These are phyloP conservation scores for Colletotrichum lini DNA, from an alignment of 2,329 filamentous ascomycete genomes.

Conservation along the genomic window DNA sequence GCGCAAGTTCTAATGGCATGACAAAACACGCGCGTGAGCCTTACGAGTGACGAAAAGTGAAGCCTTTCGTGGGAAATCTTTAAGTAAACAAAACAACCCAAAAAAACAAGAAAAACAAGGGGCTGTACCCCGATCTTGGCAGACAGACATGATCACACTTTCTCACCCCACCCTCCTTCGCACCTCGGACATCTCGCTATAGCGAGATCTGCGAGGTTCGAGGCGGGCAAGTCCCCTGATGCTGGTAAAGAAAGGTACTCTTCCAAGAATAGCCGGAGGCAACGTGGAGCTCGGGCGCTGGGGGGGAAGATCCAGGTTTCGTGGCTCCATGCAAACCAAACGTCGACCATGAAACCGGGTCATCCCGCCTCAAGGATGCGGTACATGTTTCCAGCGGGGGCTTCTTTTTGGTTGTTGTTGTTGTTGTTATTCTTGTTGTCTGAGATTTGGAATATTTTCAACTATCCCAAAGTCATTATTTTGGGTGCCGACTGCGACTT, in stretches of 20 bases:
- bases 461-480: no score
- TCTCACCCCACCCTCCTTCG: neutral
- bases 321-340: neutral
- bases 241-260: neutral
- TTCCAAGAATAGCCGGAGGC: no score
- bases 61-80: neutral
- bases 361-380: neutral
- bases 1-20: neutral
- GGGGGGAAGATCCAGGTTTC: neutral
- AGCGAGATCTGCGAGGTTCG: conserved; percentile 24
- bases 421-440: no score
- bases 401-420: no score
- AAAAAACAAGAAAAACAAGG: neutral
- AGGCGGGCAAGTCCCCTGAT: neutral
- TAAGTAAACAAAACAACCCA: neutral
- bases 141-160: conserved; percentile 18
- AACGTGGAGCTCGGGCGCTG: neutral
- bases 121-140: conserved; percentile 23
- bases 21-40: neutral
- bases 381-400: neutral
- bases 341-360: neutral
- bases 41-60: no score
- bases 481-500: no score
- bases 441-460: neutral
- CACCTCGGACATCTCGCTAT: conserved; percentile 14